Conservation (phyloP, 176 grass and related monocot species). For the Lolium perenne region DNA sequence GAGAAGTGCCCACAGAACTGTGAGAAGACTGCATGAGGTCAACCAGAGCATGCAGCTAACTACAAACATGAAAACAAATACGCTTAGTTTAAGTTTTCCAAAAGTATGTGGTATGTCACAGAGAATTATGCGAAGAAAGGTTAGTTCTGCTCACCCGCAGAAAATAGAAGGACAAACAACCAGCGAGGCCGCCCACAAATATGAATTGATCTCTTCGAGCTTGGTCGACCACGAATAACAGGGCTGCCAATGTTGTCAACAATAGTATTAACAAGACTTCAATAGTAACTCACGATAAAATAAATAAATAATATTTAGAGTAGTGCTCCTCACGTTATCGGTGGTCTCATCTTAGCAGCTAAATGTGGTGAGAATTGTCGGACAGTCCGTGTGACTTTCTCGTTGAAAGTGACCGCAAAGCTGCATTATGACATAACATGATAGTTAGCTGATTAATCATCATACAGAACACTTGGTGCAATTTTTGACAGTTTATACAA, state of each 20-base stretch:
- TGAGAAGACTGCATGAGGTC: conserved; percentile 85
- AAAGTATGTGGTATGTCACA: conserved; percentile 2
- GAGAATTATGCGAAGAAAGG: background rate
- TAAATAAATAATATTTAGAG: conserved; percentile 23
- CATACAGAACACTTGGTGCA: too few relatives aligned
- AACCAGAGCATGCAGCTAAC: conserved; percentile 97
- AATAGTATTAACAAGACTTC: conserved; percentile 22
- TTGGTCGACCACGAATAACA: conserved; percentile 86
- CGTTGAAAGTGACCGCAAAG: conserved; percentile 92
- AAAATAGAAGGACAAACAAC: conserved; percentile 85
- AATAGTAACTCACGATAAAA: conserved; percentile 14
- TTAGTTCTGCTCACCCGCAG: conserved; percentile 60
- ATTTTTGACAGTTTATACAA: background rate
- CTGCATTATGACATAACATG: conserved; percentile 58
- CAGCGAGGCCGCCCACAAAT: conserved; percentile 95
- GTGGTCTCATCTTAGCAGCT: conserved; percentile 97
- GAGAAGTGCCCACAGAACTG: conserved; percentile 87
- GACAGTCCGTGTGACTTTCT: conserved; percentile 89
- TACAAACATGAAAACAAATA: conserved; percentile 45
- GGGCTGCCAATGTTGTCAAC: conserved; percentile 52
- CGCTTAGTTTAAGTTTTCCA: conserved; percentile 10
- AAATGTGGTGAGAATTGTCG: conserved; percentile 96
- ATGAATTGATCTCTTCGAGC: conserved; percentile 92
- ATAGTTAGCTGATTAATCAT: conserved; percentile 35
- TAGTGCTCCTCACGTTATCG: conserved; percentile 59